Conservation (phyloP, 768 basidiomycete genomes). For the Tricholoma matsutake region DNA sequence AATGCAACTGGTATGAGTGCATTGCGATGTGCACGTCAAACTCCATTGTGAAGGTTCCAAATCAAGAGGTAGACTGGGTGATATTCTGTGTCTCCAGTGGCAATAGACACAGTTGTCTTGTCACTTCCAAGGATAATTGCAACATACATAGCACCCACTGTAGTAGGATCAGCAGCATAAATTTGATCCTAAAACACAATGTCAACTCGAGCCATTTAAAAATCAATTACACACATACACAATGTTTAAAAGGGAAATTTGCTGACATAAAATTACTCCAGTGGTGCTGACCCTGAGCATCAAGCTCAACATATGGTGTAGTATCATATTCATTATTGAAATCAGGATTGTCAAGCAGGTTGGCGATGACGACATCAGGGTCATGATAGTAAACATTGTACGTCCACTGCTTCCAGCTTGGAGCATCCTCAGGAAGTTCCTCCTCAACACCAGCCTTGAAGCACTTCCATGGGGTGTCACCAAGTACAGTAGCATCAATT, state of each 20-base stretch:
- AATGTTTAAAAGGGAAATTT: constrained; percentile 29
- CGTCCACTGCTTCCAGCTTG: constrained; percentile 18
- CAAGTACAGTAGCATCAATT: constrained; percentile 22
- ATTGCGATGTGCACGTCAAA: no score
- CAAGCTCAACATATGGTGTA: constrained; percentile 21
- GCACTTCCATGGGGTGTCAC: constrained; percentile 8
- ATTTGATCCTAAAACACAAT: neutral
- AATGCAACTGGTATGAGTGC: neutral
- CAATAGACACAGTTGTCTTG: neutral
- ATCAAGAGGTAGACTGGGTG: neutral
- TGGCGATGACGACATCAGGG: constrained; percentile 16
- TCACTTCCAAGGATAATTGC: neutral
- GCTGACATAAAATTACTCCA: constrained; percentile 34
- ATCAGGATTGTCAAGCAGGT: constrained; percentile 28
- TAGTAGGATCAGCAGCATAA: neutral
- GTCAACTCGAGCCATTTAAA: neutral
- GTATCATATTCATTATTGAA: constrained; percentile 23
- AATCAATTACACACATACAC: constrained; percentile 7
- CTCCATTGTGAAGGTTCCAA: no score
- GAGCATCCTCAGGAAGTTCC: constrained; percentile 9
- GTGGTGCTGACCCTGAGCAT: constrained; percentile 11
- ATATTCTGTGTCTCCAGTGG: neutral
- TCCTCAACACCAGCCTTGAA: neutral
- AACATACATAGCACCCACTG: neutral
- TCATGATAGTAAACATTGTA: constrained; percentile 24